Conservation (phyloP, 257 asterid genomes). For the Solanum piurae region DNA sequence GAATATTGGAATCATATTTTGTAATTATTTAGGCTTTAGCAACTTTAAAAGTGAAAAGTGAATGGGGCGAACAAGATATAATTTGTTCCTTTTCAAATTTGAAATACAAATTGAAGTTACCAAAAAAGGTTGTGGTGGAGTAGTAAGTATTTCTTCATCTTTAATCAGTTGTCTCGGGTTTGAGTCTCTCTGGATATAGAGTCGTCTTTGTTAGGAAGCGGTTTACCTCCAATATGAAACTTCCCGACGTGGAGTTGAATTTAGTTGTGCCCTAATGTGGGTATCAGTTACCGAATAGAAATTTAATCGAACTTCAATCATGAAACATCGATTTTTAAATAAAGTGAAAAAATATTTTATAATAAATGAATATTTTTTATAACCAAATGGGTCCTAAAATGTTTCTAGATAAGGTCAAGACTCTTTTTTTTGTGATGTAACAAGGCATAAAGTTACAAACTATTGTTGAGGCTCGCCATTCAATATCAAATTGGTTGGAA, state of each 20-base stretch:
- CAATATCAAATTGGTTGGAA: not conserved
- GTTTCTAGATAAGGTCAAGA: not conserved
- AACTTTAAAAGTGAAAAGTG: no score
- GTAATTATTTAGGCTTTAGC: not conserved
- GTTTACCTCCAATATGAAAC: accelerated
- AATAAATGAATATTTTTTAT: no score
- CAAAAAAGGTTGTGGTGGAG: not conserved
- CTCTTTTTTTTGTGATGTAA: not conserved
- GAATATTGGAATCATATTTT: not conserved
- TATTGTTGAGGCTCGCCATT: not conserved
- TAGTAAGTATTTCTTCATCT: no score
- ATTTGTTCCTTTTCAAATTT: no score
- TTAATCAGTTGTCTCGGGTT: no score
- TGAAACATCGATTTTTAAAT: not conserved
- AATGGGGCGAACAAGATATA: not conserved
- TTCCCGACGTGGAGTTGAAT: accelerated
- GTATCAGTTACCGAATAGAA: not conserved
- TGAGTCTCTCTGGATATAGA: accelerated
- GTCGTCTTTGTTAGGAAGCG: not conserved
- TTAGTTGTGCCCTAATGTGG: accelerated
- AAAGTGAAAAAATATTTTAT: not conserved
- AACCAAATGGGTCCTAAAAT: not conserved
- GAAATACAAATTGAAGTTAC: no score
- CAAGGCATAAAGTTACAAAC: not conserved
- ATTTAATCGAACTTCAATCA: no score